phyloP scores from a whole-genome alignment of 768 basidiomycete species.

The Myochromella boudieri region DNA sequence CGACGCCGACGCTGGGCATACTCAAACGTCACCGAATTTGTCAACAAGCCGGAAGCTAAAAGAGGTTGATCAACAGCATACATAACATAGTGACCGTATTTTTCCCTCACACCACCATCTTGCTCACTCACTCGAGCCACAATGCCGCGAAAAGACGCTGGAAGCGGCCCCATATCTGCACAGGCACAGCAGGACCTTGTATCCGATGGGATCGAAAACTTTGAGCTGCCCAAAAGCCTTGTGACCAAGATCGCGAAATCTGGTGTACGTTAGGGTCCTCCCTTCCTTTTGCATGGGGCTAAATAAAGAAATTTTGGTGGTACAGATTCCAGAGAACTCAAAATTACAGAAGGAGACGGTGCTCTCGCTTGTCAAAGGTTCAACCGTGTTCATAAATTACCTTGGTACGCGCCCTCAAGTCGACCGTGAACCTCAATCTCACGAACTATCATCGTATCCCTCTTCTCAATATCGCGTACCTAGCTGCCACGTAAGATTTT shows the following conservation, averaged over 20 bases:
- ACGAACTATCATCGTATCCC: neutral
- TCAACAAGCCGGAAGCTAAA: too few relatives aligned
- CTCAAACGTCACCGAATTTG: too few relatives aligned
- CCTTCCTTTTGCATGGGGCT: neutral
- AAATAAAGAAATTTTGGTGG: neutral
- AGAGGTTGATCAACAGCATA: too few relatives aligned
- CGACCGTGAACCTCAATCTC: neutral
- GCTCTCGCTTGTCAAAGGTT: slow-evolving; percentile 79
- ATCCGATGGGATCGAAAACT: slow-evolving; percentile 86
- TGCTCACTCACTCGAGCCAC: neutral
- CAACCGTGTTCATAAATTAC: slow-evolving; percentile 95
- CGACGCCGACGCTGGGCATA: too few relatives aligned
- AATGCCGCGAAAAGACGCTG: slow-evolving; percentile 74
- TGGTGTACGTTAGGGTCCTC: slow-evolving; percentile 43
- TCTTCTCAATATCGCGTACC: neutral
- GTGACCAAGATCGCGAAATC: slow-evolving; percentile 86
- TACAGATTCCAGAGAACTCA: slow-evolving; percentile 76
- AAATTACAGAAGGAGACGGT: slow-evolving; percentile 92
- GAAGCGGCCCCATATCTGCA: slow-evolving; percentile 57
- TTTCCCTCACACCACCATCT: too few relatives aligned
- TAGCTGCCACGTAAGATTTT: slow-evolving; percentile 50
- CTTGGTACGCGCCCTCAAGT: slow-evolving; percentile 57
- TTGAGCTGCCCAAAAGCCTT: slow-evolving; percentile 80
- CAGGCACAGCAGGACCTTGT: slow-evolving; percentile 79
- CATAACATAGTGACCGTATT: too few relatives aligned